Conservation (phyloP, 441 rosid species). For the Gossypium schwendimanii region DNA sequence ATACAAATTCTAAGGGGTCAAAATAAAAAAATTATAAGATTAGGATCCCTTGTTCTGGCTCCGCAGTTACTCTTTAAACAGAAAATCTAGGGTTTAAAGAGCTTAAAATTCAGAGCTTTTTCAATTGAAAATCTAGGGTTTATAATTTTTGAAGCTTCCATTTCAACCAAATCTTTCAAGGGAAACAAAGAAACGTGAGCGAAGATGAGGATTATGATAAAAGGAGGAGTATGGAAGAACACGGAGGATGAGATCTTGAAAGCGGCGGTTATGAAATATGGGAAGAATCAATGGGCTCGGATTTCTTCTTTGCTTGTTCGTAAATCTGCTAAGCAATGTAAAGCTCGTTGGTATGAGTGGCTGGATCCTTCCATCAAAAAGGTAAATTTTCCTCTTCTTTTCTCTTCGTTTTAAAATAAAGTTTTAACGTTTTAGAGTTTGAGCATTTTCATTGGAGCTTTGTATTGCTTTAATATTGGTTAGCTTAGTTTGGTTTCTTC, state of each 20-base stretch:
- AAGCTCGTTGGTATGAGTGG: constrained; percentile 99
- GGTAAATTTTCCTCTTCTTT: constrained; percentile 25
- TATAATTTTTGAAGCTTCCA: background rate
- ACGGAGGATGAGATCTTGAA: constrained; percentile 98
- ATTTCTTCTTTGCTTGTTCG: constrained; percentile 95
- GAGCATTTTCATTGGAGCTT: background rate
- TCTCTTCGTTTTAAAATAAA: background rate
- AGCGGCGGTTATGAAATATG: constrained; percentile 98
- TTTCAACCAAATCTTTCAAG: background rate
- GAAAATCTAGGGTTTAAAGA: background rate
- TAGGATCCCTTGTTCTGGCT: background rate
- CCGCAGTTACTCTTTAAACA: background rate
- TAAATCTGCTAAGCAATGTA: constrained; percentile 96
- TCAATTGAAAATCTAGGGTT: background rate
- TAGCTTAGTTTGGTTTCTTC: background rate
- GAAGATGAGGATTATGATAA: constrained; percentile 99
- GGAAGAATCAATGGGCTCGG: constrained; percentile 98
- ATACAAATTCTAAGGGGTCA: too few species aligned
- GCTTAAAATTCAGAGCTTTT: background rate
- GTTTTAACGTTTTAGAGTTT: background rate
- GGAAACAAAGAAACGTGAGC: constrained; percentile 12
- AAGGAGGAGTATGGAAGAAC: constrained; percentile 99
- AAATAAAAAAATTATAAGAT: background rate
- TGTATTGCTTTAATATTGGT: background rate
- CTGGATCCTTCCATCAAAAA: constrained; percentile 97